A percentile compares a stretch with the other conserved stretches of the same genome.
Conservation (phyloP, 164 flowering plant species). For the Warburgia ugandensis region DNA sequence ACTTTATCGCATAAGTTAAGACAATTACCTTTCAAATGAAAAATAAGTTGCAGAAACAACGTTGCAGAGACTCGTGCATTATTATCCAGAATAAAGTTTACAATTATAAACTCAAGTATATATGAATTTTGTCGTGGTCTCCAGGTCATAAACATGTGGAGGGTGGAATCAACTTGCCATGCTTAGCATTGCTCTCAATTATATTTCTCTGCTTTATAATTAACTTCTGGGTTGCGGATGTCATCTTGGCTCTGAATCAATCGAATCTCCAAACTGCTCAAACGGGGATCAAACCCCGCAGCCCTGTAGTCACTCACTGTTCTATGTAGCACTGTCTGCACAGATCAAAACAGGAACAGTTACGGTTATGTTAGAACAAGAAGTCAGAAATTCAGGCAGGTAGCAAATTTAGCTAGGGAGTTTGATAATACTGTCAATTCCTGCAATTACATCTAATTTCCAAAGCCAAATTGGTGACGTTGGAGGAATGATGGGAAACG, state of each 20-base stretch:
- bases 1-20: too few relatives aligned
- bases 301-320: slow-evolving; percentile 57
- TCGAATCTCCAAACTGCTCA: slow-evolving; percentile 94
- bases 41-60: too few relatives aligned
- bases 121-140: too few relatives aligned
- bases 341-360: not conserved
- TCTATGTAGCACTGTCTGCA: slow-evolving; percentile 75
- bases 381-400: not conserved
- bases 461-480: not conserved
- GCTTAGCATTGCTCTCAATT: slow-evolving; percentile 6
- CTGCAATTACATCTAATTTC: not conserved
- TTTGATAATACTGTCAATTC: not conserved
- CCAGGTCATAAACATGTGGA: too few relatives aligned
- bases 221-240: slow-evolving; percentile 68
- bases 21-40: too few relatives aligned
- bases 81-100: too few relatives aligned
- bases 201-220: slow-evolving; percentile 60
- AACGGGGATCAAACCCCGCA: slow-evolving; percentile 61
- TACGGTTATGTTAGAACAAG: not conserved
- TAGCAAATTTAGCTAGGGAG: not conserved
- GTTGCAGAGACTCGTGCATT: too few relatives aligned
- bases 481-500: not conserved
- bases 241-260: slow-evolving; percentile 91
- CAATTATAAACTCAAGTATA: too few relatives aligned
- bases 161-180: too few relatives aligned